These are phyloP conservation scores for Cutaneotrichosporon sp. DNA, from an alignment of 1,284 basidiomycete genomes.

Conservation along the genomic window DNA sequence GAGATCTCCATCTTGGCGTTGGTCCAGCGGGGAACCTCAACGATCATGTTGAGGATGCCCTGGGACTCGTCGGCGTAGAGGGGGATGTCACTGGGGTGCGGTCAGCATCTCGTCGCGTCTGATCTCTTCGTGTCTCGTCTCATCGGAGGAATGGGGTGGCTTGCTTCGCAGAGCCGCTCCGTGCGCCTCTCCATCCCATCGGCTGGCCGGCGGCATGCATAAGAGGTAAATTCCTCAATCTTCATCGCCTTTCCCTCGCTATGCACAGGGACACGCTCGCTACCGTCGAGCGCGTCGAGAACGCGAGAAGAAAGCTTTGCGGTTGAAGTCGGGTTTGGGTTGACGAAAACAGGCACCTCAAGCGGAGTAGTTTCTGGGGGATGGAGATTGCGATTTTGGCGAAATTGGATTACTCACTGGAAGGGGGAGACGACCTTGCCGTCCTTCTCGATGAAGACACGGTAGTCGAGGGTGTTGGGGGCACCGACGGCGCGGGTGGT, in stretches of 20 bases:
- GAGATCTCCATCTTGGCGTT: constrained; percentile 99
- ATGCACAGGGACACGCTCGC: no score
- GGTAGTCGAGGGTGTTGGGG: constrained; percentile 64
- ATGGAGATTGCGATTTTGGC: no score
- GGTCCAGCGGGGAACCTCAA: constrained; percentile 99
- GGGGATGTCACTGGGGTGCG: constrained; percentile 64
- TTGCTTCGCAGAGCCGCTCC: no score
- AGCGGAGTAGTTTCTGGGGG: not conserved
- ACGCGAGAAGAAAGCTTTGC: no score
- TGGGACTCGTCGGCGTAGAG: constrained; percentile 90
- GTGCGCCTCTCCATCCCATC: no score
- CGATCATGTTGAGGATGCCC: constrained; percentile 93
- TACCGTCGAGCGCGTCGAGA: no score
- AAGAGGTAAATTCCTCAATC: no score
- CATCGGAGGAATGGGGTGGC: not conserved
- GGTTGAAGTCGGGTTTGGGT: no score
- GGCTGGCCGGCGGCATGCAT: no score
- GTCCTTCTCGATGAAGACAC: constrained; percentile 87
- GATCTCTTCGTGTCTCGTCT: no score
- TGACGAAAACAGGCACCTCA: not conserved
- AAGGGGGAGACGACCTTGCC: constrained; percentile 81
- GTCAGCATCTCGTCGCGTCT: not conserved
- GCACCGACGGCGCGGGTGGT: constrained; percentile 18
- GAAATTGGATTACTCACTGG: no score
- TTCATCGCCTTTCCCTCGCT: no score